These are phyloP conservation scores for Phyllosticta capitalensis DNA, from an alignment of 2,329 filamentous ascomycete species.

Conservation along the genomic window DNA sequence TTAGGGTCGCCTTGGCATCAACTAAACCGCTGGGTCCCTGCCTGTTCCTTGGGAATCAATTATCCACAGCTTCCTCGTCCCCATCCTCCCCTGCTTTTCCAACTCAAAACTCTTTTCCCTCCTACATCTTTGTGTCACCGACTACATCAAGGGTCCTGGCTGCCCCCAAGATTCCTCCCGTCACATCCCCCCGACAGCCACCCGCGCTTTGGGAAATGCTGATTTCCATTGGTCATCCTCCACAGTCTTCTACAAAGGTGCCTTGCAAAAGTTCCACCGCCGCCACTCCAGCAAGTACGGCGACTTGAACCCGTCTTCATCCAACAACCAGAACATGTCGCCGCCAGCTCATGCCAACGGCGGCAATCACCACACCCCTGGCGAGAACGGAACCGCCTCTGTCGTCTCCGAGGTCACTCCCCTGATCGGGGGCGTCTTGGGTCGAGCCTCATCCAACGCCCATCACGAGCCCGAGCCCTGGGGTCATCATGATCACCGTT, in stretches of 20 bases:
- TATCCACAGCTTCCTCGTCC: background rate
- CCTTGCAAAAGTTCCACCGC: conserved; percentile 7
- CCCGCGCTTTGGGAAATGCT: conserved; percentile 6
- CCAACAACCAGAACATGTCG: conserved; percentile 1
- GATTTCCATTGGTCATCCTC: background rate
- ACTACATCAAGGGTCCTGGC: background rate
- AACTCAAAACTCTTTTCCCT: background rate
- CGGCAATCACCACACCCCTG: background rate
- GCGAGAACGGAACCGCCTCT: conserved; percentile 2
- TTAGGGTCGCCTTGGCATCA: conserved; percentile 6
- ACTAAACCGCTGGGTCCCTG: background rate
- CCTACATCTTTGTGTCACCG: background rate
- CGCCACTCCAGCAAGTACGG: conserved; percentile 3
- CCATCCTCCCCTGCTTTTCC: background rate
- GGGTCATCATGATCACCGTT: conserved; percentile 3
- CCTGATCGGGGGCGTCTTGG: background rate
- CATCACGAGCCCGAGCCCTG: conserved; percentile 2
- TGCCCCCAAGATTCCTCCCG: background rate
- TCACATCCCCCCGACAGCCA: background rate
- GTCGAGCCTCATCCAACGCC: background rate
- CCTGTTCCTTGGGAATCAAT: conserved; percentile 1
- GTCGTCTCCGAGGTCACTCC: background rate
- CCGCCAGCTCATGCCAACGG: background rate
- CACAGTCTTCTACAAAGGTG: conserved; percentile 7
- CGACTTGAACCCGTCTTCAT: background rate